Evolutionary conservation across 1,284 basidiomycete genomes (phyloP), one percentile per base, ranked within the genome.

Genomic region (Irpex sp.): DNA sequence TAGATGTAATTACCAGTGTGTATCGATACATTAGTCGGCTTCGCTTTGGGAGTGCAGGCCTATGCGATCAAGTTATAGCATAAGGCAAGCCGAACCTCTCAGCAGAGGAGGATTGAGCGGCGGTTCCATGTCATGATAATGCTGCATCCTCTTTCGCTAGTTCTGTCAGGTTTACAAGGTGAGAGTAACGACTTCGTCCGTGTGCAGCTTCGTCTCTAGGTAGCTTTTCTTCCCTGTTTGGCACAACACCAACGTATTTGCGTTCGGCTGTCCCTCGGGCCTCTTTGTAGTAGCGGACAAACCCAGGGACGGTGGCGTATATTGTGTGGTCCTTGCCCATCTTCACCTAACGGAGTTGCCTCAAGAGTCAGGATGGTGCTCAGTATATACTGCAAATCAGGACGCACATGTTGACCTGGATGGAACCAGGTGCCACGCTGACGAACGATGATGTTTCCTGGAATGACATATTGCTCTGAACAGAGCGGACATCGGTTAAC

Each of bases 291-390:
- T 94, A 98, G 57, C 93, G 90, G 57, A 98, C 91, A 72, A 84
- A 94, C 18, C 95, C 95, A 0, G 95, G 94, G 18, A 88, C 87
- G 12, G 85, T 81, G 18, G 95, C 94, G 71, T 88, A 96, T 60
- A 98, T 81, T 0, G 96, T 98, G 74, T 96, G 93, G 75, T 98
- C 95, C 63, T 89, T 86, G 33, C 95, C 96, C 71, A 93, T 89
- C 65, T 87, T 87, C 61, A 97, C 93, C 92, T 94, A 68, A 42
- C n/a, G 37, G 8, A 57, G 21, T 49, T 58, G 58, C 57, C n/a
- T 12, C 60, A 63, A 70, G 39, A 39, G 66, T 65, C 61, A 53
- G 61, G 57, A 28, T 7, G 16, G 23, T 51, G 23, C 54, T 8
- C n/a, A 35, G 59, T 57, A 10, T 39, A 56, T 39, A 56, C 60